Evolutionary conservation across 768 basidiomycete species (phyloP), one percentile per base, ranked within the genome.

Genomic region (Psilocybe azurescens): DNA sequence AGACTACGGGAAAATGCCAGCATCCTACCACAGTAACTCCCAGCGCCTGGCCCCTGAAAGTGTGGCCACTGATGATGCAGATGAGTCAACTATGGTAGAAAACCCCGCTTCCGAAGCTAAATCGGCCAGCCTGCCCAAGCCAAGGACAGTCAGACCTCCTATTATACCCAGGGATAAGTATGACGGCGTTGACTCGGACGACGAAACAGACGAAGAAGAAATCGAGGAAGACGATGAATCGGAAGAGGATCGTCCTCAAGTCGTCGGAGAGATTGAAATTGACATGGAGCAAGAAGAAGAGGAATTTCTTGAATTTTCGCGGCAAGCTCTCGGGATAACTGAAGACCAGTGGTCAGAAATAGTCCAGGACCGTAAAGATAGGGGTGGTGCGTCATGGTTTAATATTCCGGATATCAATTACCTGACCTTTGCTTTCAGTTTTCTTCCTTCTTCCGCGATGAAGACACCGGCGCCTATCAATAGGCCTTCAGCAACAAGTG

Each of bases 281-380:
- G 90, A 97, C 66, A 97, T 99, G 94, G 86, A 81, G 1, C 90
- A 93, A 67, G 97, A 99, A 75, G 86, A 94, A 75, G 94, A 92
- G 67, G 97, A 97, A 67, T 99, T 99, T 66, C 77, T 99, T 32
- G 91, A 94, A 75, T 99, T 99, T 74, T 92, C 97, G 11, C 87
- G 94, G 50, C 93, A 98, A 68, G 87, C 92, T 4, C 78, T 99
- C 38, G 97, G 97, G 1, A 91, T 99, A 63, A 85, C 82, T 47
- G 90, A 95, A 65, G 87, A 87, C n/a, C 90, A 94, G 73, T 99
- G 96, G 94, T 76, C 82, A 14, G 85, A 87, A n/a, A 99, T 99
- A 52, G 67, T 99, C 30, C 79, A 81, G 58, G 93, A 96, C 64
- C 82, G 97, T 32, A 80, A 84, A 71, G 81, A 81, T 29, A 81